Conservation (phyloP, 768 basidiomycete genomes). For the Amanita rimosa region DNA sequence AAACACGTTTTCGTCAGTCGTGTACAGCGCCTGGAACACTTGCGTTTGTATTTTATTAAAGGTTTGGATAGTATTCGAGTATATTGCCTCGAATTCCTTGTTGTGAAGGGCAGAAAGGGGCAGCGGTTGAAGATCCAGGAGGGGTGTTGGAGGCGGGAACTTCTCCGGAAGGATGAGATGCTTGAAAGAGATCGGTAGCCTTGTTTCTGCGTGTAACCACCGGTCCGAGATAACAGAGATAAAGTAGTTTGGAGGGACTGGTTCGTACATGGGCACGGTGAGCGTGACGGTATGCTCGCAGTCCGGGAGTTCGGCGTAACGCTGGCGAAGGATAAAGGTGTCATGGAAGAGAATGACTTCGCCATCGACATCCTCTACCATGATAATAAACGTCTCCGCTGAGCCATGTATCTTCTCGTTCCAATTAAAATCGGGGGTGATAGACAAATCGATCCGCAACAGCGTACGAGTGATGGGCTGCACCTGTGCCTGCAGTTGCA, state of each 20-base stretch:
- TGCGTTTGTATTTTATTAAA: constrained; percentile 99
- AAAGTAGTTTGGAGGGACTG: constrained; percentile 97
- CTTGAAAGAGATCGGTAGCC: constrained; percentile 93
- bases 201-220: constrained; percentile 93
- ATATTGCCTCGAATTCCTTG: constrained; percentile 83
- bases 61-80: constrained; percentile 63
- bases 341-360: constrained; percentile 96
- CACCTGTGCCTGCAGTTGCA: constrained; percentile 92
- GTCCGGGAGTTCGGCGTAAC: constrained; percentile 63
- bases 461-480: constrained; percentile 94
- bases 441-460: constrained; percentile 85
- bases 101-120: constrained; percentile 90
- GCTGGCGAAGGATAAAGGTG: constrained; percentile 81
- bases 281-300: constrained; percentile 85
- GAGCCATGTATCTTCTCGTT: constrained; percentile 87
- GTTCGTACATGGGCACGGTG: constrained; percentile 94
- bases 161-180: constrained; percentile 96
- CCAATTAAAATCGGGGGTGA: constrained; percentile 98
- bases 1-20: constrained; percentile 93
- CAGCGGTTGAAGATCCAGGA: constrained; percentile 86
- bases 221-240: constrained; percentile 91
- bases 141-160: constrained; percentile 85
- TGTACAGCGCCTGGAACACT: constrained; percentile 96
- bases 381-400: constrained; percentile 84
- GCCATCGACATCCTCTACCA: constrained; percentile 96